Evolutionary conservation across 805 yeast species (phyloP).

Genomic region (Priceomyces haplophilus): DNA sequence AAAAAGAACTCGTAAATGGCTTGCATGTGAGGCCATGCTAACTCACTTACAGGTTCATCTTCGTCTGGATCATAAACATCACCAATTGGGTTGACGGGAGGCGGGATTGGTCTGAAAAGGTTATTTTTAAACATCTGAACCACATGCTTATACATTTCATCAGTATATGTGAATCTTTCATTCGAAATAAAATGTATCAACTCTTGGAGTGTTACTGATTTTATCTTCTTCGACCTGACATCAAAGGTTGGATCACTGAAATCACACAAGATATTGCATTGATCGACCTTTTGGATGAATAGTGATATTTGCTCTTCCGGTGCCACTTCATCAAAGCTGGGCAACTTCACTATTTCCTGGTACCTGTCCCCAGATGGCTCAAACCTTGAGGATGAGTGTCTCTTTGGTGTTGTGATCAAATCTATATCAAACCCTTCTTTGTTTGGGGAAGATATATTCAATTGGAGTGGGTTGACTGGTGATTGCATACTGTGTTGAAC

Average conservation of each 20-base stretch:
- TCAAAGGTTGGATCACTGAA: conserved; percentile 88
- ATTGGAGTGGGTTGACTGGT: conserved; percentile 16
- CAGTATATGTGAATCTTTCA: conserved; percentile 80
- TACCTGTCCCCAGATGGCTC: conserved; percentile 59
- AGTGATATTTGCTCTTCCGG: conserved; percentile 76
- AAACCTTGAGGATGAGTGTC: conserved; percentile 89
- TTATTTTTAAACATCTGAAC: conserved; percentile 86
- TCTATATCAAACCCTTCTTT: conserved; percentile 74
- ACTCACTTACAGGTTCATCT: conserved; percentile 94
- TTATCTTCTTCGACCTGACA: conserved; percentile 88
- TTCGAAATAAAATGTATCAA: conserved; percentile 82
- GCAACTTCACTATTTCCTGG: conserved; percentile 64
- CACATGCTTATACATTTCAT: conserved; percentile 84
- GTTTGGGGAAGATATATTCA: conserved; percentile 52
- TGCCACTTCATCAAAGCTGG: conserved; percentile 80
- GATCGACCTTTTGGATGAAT: conserved; percentile 85
- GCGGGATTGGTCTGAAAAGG: conserved; percentile 94
- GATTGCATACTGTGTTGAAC: conserved; percentile 19
- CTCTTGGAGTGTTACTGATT: conserved; percentile 82
- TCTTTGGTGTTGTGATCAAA: conserved; percentile 71
- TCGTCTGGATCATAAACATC: conserved; percentile 97
- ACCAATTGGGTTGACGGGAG: conserved; percentile 96
- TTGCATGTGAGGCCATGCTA: conserved; percentile 99
- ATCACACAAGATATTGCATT: conserved; percentile 92
- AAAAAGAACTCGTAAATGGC: conserved; percentile 91